phyloP scores from a whole-genome alignment of 306 rosid species.

The Ceratonia siliqua region DNA sequence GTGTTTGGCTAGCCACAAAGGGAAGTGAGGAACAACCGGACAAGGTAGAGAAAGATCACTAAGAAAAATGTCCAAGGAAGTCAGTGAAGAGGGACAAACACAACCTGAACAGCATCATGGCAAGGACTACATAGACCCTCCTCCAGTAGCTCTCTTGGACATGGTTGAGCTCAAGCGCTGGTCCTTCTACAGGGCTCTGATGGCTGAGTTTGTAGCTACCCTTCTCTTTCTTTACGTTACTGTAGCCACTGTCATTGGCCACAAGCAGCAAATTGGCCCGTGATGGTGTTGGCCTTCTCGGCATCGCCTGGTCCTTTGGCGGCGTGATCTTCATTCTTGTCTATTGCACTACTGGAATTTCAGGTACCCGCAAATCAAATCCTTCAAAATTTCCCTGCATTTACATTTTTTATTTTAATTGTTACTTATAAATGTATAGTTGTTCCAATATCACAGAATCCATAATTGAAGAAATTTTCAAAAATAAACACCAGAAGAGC shows the following conservation, averaged over 20 bases:
- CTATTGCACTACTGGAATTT: neutral
- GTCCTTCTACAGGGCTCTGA: slow-evolving; percentile 1
- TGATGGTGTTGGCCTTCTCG: neutral
- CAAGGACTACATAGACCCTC: slow-evolving; percentile 23
- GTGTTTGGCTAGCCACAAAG: neutral
- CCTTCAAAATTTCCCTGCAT: neutral
- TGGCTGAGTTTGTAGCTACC: neutral
- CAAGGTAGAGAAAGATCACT: neutral
- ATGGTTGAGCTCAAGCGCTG: slow-evolving; percentile 15
- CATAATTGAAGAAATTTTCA: too few species aligned
- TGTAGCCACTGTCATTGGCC: neutral
- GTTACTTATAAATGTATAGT: too few species aligned
- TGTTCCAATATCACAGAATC: too few species aligned
- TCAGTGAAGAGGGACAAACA: slow-evolving; percentile 2
- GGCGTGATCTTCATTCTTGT: slow-evolving; percentile 9
- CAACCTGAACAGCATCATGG: neutral
- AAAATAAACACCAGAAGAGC: neutral
- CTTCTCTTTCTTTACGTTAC: neutral
- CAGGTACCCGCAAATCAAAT: neutral
- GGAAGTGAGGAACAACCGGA: neutral
- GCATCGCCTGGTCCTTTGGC: neutral
- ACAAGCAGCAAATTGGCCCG: neutral
- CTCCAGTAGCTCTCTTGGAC: slow-evolving; percentile 1
- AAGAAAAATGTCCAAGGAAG: slow-evolving; percentile 5
- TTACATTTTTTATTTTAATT: neutral